These are phyloP conservation scores for Aspergillus sclerotioniger DNA, from an alignment of 495 filamentous ascomycete genomes.

Conservation along the genomic window DNA sequence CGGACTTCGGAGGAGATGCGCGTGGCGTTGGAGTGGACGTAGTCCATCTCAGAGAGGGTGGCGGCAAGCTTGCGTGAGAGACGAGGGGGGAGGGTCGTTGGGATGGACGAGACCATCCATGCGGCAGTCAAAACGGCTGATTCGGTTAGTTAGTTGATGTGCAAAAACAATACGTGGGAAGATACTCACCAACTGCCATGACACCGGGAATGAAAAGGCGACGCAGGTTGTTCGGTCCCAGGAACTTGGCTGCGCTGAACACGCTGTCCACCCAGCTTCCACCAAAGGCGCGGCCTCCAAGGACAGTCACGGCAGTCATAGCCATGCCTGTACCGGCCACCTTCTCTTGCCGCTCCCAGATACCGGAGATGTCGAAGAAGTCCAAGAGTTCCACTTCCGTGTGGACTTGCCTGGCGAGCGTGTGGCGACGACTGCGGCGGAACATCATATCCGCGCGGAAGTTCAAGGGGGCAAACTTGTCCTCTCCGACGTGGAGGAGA, in stretches of 20 bases:
- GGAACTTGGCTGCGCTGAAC: conserved; percentile 69
- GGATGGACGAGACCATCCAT: conserved; percentile 83
- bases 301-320: conserved; percentile 82
- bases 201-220: conserved; percentile 79
- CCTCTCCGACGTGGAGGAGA: conserved; percentile 76
- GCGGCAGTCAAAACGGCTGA: conserved; percentile 68
- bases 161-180: conserved; percentile 1
- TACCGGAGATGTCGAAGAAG: conserved; percentile 80
- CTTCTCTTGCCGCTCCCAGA: conserved; percentile 92
- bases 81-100: conserved; percentile 80
- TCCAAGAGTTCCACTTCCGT: conserved; percentile 85
- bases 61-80: conserved; percentile 79
- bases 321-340: conserved; percentile 89
- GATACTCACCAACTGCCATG: conserved; percentile 68
- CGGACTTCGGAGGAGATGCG: conserved; percentile 82
- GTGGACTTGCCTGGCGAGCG: conserved; percentile 77
- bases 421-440: conserved; percentile 67
- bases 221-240: conserved; percentile 82
- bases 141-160: conserved; percentile 33
- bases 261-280: conserved; percentile 88
- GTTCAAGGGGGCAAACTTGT: conserved; percentile 76
- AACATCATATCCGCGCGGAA: conserved; percentile 95
- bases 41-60: conserved; percentile 78
- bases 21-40: conserved; percentile 81
- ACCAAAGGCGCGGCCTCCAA: conserved; percentile 77